Percentiles rank a stretch among this genome's conserved stretches.
Conservation (phyloP, 768 basidiomycete genomes). For the Clitopilus hobsonii region DNA sequence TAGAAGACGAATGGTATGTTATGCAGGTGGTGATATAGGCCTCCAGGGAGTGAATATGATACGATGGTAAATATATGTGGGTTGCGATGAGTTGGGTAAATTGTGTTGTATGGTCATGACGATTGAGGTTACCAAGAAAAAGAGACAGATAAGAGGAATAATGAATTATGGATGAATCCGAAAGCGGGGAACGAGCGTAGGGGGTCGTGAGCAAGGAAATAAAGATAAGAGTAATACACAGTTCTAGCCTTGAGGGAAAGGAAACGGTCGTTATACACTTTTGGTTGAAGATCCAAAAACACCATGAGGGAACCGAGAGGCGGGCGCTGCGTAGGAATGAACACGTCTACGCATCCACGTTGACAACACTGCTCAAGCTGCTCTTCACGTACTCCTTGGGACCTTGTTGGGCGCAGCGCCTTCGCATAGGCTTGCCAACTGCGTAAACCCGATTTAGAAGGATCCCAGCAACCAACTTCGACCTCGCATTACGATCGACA, state of each 20-base stretch:
- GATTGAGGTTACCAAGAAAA: neutral
- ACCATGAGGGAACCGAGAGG: neutral
- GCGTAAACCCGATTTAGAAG: conserved; percentile 49
- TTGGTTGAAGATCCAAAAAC: neutral
- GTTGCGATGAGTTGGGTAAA: conserved; percentile 1
- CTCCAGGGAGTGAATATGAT: conserved; percentile 1
- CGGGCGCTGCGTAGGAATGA: neutral
- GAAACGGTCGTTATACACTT: conserved; percentile 1
- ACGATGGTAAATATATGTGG: neutral
- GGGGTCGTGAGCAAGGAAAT: neutral
- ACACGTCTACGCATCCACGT: conserved; percentile 30
- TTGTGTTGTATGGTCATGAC: neutral
- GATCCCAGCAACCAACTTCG: conserved; percentile 54
- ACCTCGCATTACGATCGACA: conserved; percentile 24
- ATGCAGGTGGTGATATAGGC: neutral
- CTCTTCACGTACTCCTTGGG: conserved; percentile 47
- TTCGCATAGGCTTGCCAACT: conserved; percentile 49
- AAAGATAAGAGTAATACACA: conserved; percentile 1
- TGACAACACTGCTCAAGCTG: conserved; percentile 46
- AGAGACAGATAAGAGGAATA: neutral
- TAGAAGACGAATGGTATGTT: neutral
- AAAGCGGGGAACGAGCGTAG: neutral
- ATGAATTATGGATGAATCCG: neutral
- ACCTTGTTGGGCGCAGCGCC: conserved; percentile 23
- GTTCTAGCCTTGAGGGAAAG: neutral